phyloP scores from a whole-genome alignment of 306 rosid genomes.

The Cucumis melo region DNA sequence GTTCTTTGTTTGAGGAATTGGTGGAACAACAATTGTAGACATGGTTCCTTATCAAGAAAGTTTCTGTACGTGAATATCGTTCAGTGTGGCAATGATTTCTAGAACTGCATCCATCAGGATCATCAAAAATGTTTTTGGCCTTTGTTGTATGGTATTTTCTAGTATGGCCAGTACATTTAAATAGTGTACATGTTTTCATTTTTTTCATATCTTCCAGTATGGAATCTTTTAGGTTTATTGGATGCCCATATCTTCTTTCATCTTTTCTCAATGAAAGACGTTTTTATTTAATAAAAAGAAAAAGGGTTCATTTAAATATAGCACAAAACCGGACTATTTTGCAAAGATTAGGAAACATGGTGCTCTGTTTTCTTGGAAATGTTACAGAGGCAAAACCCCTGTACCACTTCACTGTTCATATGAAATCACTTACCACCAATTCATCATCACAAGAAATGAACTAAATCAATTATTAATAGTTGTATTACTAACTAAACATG shows the following conservation, averaged over 20 bases:
- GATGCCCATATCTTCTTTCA: too few species aligned
- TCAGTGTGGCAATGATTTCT: neutral
- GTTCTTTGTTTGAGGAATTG: neutral
- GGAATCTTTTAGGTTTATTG: too few species aligned
- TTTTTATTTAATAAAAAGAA: too few species aligned
- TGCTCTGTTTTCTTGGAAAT: neutral
- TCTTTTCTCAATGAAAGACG: neutral
- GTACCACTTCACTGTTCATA: neutral
- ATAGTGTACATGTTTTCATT: neutral
- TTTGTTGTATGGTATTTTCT: neutral
- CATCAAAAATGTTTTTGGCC: neutral
- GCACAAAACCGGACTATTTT: neutral
- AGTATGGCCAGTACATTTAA: neutral
- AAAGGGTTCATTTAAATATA: neutral
- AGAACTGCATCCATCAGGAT: neutral
- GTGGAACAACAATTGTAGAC: neutral
- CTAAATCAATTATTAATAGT: neutral
- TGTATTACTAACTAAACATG: neutral
- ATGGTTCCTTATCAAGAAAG: neutral
- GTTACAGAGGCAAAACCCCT: neutral
- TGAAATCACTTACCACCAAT: neutral
- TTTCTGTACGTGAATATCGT: neutral
- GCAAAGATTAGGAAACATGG: neutral
- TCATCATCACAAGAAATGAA: neutral
- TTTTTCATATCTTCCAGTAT: too few species aligned